Percentiles rank a stretch among this genome's conserved stretches.
Conservation (phyloP, 176 grass and related monocot species). For the sorghum (Sorghum bicolor) region DNA sequence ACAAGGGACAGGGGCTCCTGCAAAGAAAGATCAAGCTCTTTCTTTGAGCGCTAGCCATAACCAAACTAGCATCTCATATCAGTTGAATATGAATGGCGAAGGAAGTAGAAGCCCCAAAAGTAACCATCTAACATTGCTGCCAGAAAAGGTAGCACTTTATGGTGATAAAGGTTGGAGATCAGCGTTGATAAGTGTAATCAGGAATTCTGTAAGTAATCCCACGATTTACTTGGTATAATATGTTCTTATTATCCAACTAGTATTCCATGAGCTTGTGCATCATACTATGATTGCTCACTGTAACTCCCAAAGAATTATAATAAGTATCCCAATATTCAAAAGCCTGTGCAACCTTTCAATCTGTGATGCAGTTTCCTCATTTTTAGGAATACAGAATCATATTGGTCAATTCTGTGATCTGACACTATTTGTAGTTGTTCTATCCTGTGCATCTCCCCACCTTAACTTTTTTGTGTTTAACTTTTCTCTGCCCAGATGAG, state of each 20-base stretch:
- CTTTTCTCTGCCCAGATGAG: conserved; percentile 51
- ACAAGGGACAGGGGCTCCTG: conserved; percentile 37
- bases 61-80: conserved; percentile 81
- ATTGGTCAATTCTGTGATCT: not conserved
- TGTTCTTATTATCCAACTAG: conserved; percentile 1
- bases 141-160: conserved; percentile 81
- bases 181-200: conserved; percentile 46
- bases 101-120: conserved; percentile 23
- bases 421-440: not conserved
- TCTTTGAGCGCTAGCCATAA: conserved; percentile 66
- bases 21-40: conserved; percentile 55
- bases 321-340: conserved; percentile 7
- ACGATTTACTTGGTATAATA: conserved; percentile 18
- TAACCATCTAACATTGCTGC: conserved; percentile 52
- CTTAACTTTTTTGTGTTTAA: conserved; percentile 24
- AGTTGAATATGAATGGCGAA: conserved; percentile 29
- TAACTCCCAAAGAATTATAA: not conserved
- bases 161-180: conserved; percentile 79
- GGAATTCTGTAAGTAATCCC: conserved; percentile 60
- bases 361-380: not conserved
- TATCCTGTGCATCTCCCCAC: conserved; percentile 12
- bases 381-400: not conserved
- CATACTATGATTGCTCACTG: not conserved
- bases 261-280: conserved; percentile 3
- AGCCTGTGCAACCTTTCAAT: not conserved